Percentiles rank a stretch among this genome's conserved stretches.
These are phyloP conservation scores for Populus hybrid DNA, from an alignment of 441 rosid species.

Conservation along the genomic window DNA sequence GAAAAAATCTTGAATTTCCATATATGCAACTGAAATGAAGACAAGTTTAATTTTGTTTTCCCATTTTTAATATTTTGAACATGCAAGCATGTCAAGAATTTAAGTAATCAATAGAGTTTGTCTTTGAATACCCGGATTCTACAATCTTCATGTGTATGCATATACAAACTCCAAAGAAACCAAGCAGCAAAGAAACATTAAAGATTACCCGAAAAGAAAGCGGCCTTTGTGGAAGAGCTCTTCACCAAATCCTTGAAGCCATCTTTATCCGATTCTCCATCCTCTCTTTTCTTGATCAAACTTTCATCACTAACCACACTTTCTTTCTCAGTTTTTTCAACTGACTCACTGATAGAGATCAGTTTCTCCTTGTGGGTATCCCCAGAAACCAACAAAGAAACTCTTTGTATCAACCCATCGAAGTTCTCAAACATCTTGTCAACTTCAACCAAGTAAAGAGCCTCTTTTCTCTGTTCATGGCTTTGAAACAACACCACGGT, in stretches of 20 bases:
- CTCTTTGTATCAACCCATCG: conserved; percentile 52
- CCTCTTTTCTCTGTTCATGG: conserved; percentile 56
- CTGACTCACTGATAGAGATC: conserved; percentile 21
- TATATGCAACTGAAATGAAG: neutral
- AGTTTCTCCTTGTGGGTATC: conserved; percentile 29
- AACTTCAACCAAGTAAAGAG: conserved; percentile 43
- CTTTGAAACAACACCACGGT: conserved; percentile 43
- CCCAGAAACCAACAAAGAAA: conserved; percentile 49
- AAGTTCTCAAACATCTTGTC: conserved; percentile 45
- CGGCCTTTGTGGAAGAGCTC: conserved; percentile 40
- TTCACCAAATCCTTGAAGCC: conserved; percentile 29
- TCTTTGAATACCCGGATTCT: neutral
- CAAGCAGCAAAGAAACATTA: neutral
- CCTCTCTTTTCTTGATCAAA: conserved; percentile 27
- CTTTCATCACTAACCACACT: conserved; percentile 22
- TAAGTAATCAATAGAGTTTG: neutral
- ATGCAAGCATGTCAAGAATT: neutral
- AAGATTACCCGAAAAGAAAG: conserved; percentile 38
- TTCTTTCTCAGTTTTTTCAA: conserved; percentile 29
- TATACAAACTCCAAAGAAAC: neutral
- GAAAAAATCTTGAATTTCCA: neutral
- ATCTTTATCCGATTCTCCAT: conserved; percentile 26
- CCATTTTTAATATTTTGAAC: neutral
- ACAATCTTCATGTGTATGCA: conserved; percentile 1
- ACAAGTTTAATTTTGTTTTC: neutral